Conservation (phyloP, 495 filamentous ascomycete genomes). For the Parathielavia appendiculata region DNA sequence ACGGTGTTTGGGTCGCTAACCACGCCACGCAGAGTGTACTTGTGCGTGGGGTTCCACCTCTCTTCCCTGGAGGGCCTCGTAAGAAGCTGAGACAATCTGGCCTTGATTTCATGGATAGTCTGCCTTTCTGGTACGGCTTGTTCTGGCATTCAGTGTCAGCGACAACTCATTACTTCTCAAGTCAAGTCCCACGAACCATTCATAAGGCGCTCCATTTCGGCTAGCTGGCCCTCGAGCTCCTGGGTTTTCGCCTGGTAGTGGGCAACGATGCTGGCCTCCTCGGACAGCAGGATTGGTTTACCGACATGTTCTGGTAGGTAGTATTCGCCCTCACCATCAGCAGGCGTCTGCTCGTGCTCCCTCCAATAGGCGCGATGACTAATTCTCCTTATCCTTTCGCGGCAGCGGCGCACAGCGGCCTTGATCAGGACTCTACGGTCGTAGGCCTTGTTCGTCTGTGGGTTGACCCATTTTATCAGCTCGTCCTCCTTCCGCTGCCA, state of each 20-base stretch:
- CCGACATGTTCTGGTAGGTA: conserved; percentile 48
- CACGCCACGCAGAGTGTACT: conserved; percentile 41
- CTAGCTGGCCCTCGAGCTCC: conserved; percentile 15
- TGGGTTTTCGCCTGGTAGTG: conserved; percentile 23
- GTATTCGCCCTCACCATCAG: conserved; percentile 41
- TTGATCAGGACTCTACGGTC: conserved; percentile 33
- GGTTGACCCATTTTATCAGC: conserved; percentile 21
- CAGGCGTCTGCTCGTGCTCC: conserved; percentile 45
- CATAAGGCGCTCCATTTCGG: conserved; percentile 21
- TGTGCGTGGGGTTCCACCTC: conserved; percentile 36
- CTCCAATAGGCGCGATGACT: conserved; percentile 27
- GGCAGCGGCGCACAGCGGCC: conserved; percentile 21
- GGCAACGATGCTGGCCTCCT: conserved; percentile 22
- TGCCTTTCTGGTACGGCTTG: conserved; percentile 15
- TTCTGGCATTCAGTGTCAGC: conserved; percentile 24
- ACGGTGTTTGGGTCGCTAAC: conserved; percentile 31
- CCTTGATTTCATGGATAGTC: conserved; percentile 17
- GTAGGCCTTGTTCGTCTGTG: conserved; percentile 29
- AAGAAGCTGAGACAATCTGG: conserved; percentile 28
- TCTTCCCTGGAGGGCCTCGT: conserved; percentile 32
- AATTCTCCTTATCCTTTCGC: conserved; percentile 20
- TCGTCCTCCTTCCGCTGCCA: conserved; percentile 21
- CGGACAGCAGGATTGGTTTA: conserved; percentile 41
- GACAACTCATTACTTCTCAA: neutral
- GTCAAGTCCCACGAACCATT: conserved; percentile 12